Evolutionary conservation across 257 asterid genomes (phyloP), one percentile per base, ranked within the genome.

Genomic region (Lithospermum erythrorhizon): DNA sequence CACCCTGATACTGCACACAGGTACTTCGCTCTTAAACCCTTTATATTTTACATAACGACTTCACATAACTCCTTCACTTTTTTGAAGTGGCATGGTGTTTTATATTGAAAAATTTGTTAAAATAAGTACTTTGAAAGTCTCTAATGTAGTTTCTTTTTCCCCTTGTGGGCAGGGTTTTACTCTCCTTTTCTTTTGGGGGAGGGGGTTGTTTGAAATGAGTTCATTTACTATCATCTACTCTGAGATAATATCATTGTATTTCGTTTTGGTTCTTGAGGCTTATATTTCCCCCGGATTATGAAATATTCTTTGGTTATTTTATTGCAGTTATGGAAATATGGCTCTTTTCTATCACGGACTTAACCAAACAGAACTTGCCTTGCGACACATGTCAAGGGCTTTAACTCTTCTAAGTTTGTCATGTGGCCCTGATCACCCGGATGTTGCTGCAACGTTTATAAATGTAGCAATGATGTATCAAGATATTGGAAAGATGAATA

Each of bases 1-100:
- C 99, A 93, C 75, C 97, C 99, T 21, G 97, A 93, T 75, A 93
- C 99, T 59, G 97, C 99, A 64, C 97, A 93, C 85, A 93, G 98
- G 98, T 69, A 68, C 9, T 29, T 20, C 63, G 8, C 63, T 59
- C 45, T 61, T 37, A n/a, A 21, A 56, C 35, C 58, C 58, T 64
- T 45, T 35, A 41, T 22, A 49, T 53, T 61, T 11, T 53, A 11
- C 6, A 5, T 27, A 7, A 27, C 4, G 32, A 7, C 32, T 27
- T 27, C 4, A 27, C 32, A 3, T 27, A 27, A 27, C n/a, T n/a
- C n/a, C n/a, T 27, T 27, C 32, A 5, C 6, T 27, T 27, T n/a
- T n/a, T n/a, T n/a, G n/a, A n/a, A n/a, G n/a, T n/a, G n/a, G n/a
- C n/a, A n/a, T n/a, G n/a, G n/a, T n/a, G n/a, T n/a, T n/a, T n/a